Base-by-base conservation (phyloP, 441 rosid genomes). In the Populus hybrid region DNA sequence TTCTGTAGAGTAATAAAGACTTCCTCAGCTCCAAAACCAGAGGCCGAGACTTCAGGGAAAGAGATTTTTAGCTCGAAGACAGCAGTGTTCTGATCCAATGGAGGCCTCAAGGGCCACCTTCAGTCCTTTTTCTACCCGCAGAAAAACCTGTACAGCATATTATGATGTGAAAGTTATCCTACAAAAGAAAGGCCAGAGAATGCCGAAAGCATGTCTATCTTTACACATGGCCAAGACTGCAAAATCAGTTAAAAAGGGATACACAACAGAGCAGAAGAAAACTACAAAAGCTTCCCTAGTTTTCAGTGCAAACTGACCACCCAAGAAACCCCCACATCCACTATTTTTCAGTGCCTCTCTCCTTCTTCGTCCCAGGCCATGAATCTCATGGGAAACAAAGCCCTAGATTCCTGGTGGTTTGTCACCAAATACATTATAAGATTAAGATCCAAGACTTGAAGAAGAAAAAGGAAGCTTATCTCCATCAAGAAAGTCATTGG, bases 321-420 rank as follows among this genome's bases (percentile, higher is more conserved):
- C 59, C 40, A 50, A 85, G 77, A 80, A 85, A 69, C 6, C 76
- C 76, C 6, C 42, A 82, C 87, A 74, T 87, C 73, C 77, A 72
- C 77, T 80, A 36, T 85, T 83, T 83, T 79, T 77, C 68, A 65
- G 54, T 61, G 50, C 71, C 32, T 69, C 76, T 65, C 57, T 24
- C 72, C 77, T 73, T 81, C 70, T 40, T 78, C 32, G 32, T 30
- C 32, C 4, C 32, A 30, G 32, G 32, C 32, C 32, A 30, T 30
- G 32, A 30, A 30, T 30, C 32, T 30, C 32, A 30, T 3, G 32
- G 32, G 4, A 30, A 83, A 78, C 88, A 86, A 73, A 84, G 75
- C 80, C 78, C 89, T 80, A 70, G 87, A 88, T 87, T 86, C 88
- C 84, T 80, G 85, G 78, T 77, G 69, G 70, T 73, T 86, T 84